phyloP scores from a whole-genome alignment of 352 stramenopile genomes.

The Phytophthora uliginosa region DNA sequence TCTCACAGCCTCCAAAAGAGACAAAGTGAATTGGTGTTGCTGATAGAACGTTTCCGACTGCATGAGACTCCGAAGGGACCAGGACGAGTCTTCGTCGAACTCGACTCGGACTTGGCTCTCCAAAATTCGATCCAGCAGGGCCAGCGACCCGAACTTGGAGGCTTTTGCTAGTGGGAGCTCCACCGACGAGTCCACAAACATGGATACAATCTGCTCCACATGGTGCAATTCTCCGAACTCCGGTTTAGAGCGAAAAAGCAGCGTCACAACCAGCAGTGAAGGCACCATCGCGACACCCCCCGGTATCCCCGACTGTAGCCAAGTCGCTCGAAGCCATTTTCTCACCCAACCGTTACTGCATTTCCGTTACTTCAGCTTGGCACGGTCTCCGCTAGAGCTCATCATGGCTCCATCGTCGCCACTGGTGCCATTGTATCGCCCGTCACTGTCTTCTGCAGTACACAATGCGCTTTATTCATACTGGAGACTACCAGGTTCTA shows the following conservation, averaged over 20 bases:
- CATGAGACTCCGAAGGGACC: conserved; percentile 3
- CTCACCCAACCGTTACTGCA: not conserved
- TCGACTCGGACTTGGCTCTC: conserved; percentile 2
- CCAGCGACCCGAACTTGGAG: conserved; percentile 8
- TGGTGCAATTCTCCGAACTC: conserved; percentile 6
- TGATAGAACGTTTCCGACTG: conserved; percentile 1
- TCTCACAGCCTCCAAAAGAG: conserved; percentile 3
- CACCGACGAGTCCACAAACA: conserved; percentile 20
- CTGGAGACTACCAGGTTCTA: conserved; percentile 47
- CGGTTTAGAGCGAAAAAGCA: not conserved
- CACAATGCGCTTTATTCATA: conserved; percentile 58
- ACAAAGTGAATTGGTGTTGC: conserved; percentile 8
- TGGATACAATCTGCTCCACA: conserved; percentile 2
- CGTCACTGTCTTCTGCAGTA: conserved; percentile 60
- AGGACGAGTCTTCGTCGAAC: conserved; percentile 3
- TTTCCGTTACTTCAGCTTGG: conserved; percentile 9
- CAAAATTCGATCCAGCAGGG: conserved; percentile 15
- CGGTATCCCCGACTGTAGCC: not conserved
- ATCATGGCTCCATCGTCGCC: conserved; percentile 1
- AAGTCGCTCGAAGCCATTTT: conserved; percentile 3
- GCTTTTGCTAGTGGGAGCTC: conserved; percentile 11
- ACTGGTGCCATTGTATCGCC: conserved; percentile 22
- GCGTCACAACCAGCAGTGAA: not conserved
- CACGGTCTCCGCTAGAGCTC: no score
- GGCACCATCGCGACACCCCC: not conserved